These are phyloP conservation scores for Jackrogersella minutella DNA, from an alignment of 495 filamentous ascomycete species.

Conservation along the genomic window DNA sequence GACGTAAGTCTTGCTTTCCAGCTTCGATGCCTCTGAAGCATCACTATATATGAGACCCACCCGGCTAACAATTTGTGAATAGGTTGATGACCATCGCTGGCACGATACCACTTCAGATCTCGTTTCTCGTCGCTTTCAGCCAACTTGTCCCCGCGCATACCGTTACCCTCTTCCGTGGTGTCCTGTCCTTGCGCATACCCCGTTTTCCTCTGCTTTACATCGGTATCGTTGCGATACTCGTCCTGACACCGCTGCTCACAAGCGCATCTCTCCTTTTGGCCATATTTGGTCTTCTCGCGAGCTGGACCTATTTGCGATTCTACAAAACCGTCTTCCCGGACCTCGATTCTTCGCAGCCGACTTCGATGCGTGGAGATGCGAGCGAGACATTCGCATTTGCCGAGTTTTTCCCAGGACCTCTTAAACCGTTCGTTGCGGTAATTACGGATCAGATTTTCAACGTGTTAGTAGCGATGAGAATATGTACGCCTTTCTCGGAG, in stretches of 20 bases:
- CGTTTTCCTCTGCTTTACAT: constrained; percentile 91
- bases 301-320: constrained; percentile 97
- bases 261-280: constrained; percentile 82
- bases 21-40: neutral
- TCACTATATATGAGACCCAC: neutral
- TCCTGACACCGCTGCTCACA: constrained; percentile 82
- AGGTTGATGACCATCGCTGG: constrained; percentile 84
- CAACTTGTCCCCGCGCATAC: constrained; percentile 98
- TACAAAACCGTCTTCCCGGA: constrained; percentile 76
- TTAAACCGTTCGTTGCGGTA: constrained; percentile 77
- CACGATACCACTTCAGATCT: constrained; percentile 86
- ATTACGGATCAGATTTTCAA: constrained; percentile 79
- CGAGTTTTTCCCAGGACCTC: constrained; percentile 90
- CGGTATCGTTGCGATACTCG: constrained; percentile 77
- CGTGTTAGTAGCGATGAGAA: constrained; percentile 71
- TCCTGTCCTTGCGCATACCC: constrained; percentile 86
- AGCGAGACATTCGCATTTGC: constrained; percentile 95
- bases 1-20: constrained; percentile 64
- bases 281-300: constrained; percentile 81
- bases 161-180: constrained; percentile 87
- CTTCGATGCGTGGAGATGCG: constrained; percentile 79
- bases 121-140: constrained; percentile 97
- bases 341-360: constrained; percentile 69
- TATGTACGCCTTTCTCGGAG: constrained; percentile 87
- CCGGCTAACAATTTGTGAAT: constrained; percentile 24